phyloP scores from a whole-genome alignment of 2,329 filamentous ascomycete species.

The Apiospora sp. region DNA sequence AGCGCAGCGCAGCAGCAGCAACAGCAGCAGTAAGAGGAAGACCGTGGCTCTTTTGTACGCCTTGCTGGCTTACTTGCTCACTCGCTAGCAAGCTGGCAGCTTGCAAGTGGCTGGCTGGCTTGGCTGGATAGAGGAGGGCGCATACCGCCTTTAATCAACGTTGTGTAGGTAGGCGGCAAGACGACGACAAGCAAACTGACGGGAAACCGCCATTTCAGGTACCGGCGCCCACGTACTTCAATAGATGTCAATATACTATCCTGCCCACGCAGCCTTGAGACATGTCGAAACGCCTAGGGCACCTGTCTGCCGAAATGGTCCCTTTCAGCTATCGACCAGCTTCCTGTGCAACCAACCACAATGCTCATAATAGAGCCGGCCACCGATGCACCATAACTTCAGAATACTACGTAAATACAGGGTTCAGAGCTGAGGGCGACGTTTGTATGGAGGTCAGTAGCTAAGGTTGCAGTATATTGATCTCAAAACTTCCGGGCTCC shows the following conservation, averaged over 20 bases:
- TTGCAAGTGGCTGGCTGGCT: slow-evolving; percentile 13
- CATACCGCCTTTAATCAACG: neutral
- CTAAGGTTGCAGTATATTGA: slow-evolving; percentile 5
- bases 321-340: neutral
- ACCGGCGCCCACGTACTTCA: neutral
- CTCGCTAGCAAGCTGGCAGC: slow-evolving; percentile 5
- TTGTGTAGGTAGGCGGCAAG: neutral
- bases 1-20: slow-evolving; percentile 3
- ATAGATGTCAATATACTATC: neutral
- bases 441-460: neutral
- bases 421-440: neutral
- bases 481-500: neutral
- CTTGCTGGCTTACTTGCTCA: neutral
- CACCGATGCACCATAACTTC: neutral
- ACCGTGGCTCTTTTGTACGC: neutral
- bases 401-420: neutral
- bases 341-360: neutral
- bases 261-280: slow-evolving; percentile 12
- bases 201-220: slow-evolving; percentile 10
- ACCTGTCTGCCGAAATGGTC: neutral
- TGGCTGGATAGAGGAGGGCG: neutral
- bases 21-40: neutral
- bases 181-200: neutral
- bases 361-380: neutral
- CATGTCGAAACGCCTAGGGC: slow-evolving; percentile 5